A percentile compares a stretch with the other conserved stretches of the same genome.
Evolutionary conservation across 2,329 filamentous ascomycete genomes (phyloP).

Genomic region (Daldinia sp.): DNA sequence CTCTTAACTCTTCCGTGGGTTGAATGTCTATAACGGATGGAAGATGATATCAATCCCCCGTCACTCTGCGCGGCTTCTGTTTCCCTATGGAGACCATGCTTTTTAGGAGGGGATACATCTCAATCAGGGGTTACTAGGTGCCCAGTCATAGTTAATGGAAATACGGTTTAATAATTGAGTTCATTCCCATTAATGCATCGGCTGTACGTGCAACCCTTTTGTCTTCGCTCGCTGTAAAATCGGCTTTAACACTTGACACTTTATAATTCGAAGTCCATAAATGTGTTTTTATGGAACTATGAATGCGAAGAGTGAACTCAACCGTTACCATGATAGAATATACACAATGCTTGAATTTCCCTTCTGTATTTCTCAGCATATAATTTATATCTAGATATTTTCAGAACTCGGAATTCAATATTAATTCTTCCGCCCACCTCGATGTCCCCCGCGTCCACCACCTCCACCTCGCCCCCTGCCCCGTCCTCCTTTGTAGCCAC

Average conservation of each 20-base stretch:
- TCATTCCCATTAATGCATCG: not conserved
- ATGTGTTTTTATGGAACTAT: not conserved
- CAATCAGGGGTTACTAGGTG: not conserved
- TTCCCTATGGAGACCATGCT: conserved; percentile 61
- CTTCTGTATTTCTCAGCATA: too few species aligned
- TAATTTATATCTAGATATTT: not conserved
- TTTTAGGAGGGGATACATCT: conserved; percentile 61
- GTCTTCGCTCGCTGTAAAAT: too few species aligned
- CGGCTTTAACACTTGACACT: not conserved
- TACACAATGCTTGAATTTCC: too few species aligned
- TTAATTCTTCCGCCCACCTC: not conserved
- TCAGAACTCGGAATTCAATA: not conserved
- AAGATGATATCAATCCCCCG: conserved; percentile 62
- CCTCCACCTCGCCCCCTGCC: conserved; percentile 42
- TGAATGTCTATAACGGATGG: conserved; percentile 67
- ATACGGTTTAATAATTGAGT: not conserved
- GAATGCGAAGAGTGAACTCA: not conserved
- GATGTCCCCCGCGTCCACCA: not conserved
- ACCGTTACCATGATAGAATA: not conserved
- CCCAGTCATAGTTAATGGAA: not conserved
- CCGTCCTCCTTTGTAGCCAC: conserved; percentile 46
- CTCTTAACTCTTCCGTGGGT: conserved; percentile 61
- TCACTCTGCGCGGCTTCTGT: conserved; percentile 66
- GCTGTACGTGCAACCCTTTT: not conserved
- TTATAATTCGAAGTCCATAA: not conserved